Percentiles rank a stretch among this genome's conserved stretches.
phyloP scores from a whole-genome alignment of 257 asterid genomes.

The Linaria vulgaris region DNA sequence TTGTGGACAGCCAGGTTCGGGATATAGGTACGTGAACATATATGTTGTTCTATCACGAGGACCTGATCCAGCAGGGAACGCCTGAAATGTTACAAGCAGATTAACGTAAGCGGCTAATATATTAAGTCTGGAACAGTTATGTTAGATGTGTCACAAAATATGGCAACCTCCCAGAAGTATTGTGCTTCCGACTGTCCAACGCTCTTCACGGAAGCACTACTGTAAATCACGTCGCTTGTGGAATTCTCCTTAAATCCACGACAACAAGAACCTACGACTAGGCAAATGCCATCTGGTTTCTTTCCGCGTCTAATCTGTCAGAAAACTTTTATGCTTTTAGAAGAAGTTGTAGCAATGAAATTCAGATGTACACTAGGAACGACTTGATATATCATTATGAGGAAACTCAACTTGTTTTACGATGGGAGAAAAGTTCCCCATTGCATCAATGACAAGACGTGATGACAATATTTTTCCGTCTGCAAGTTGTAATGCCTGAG shows the following conservation, averaged over 20 bases:
- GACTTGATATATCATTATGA: not conserved
- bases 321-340: slow-evolving; percentile 27
- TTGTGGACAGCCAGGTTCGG: slow-evolving; percentile 74
- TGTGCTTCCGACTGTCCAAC: slow-evolving; percentile 76
- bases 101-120: not conserved
- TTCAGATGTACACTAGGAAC: no score
- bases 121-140: not conserved
- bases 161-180: slow-evolving; percentile 97
- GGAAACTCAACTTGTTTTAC: slow-evolving; percentile 72
- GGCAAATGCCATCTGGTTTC: slow-evolving; percentile 95
- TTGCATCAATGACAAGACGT: slow-evolving; percentile 83
- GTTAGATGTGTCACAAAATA: not conserved
- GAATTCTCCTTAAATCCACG: slow-evolving; percentile 73
- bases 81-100: slow-evolving; percentile 45
- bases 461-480: slow-evolving; percentile 75
- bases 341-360: no score
- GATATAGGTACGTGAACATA: slow-evolving; percentile 89
- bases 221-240: slow-evolving; percentile 79
- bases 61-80: slow-evolving; percentile 95
- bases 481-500: slow-evolving; percentile 63
- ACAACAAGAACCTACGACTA: slow-evolving; percentile 93
- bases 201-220: slow-evolving; percentile 67
- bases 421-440: slow-evolving; percentile 97
- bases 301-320: slow-evolving; percentile 82
- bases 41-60: slow-evolving; percentile 87